Evolutionary conservation across 2,329 filamentous ascomycete genomes (phyloP), one percentile per base, ranked within the genome.

Genomic region (Camillea tinctor): DNA sequence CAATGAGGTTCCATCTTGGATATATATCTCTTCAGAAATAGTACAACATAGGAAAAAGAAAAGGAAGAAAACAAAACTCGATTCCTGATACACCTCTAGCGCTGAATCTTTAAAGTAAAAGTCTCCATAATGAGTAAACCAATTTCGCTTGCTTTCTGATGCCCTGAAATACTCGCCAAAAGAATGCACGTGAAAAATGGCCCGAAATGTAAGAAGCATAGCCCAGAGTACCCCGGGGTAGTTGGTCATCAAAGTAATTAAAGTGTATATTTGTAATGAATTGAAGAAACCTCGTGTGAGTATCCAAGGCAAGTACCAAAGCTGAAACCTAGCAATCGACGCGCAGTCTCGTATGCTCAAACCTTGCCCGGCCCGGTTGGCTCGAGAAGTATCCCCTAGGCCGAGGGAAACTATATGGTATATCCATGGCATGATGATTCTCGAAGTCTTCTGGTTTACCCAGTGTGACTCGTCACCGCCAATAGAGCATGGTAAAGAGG

Each of bases 101-200:
- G 63, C 66, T 61, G 19, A 54, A 62, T 66, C 58, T 64, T 57
- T 62, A 60, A 63, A 66, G 66, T 58, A 66, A 54, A 62, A 59
- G 1, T 30, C 52, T 52, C 59, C 56, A 53, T 66, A 65, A 61
- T 56, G 66, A 59, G 44, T 55, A 57, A 40, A 57, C 36, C 60
- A 44, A 65, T 57, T 60, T 64, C 64, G 67, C 68, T 68, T 64
- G 59, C 52, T 64, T 64, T 60, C 60, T 55, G 55, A 66, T 67
- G 64, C 60, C 64, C 55, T 59, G 64, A 62, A 64, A 62, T 55
- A 64, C 62, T 65, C 63, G 58, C 59, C 52, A 53, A 61, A 61
- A 62, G 48, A 60, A 56, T 64, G 62, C 26, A 56, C 13, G 21
- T 5, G 17, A 50, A 48, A 62, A 59, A 56, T 54, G 53, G 56